phyloP scores from a whole-genome alignment of 768 basidiomycete genomes.

The Termitomyces sp. region DNA sequence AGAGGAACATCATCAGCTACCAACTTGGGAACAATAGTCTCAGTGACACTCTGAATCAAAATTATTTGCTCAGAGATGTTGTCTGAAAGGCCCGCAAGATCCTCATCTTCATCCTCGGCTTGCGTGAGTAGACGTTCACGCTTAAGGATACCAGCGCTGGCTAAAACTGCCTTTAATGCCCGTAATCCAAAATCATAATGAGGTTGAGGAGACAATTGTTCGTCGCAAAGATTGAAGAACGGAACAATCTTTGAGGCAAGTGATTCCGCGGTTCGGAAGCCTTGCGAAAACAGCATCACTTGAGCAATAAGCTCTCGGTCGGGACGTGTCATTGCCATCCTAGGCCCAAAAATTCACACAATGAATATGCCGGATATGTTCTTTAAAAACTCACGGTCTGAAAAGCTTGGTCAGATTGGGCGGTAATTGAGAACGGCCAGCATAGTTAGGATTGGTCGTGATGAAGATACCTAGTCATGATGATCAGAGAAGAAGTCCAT shows the following conservation, averaged over 20 bases:
- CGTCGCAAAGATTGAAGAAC: constrained; percentile 98
- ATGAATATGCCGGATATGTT: neutral
- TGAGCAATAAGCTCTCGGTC: constrained; percentile 98
- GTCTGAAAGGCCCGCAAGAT: constrained; percentile 62
- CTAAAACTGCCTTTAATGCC: constrained; percentile 93
- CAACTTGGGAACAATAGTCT: constrained; percentile 97
- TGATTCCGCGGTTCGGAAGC: constrained; percentile 95
- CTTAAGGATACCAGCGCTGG: constrained; percentile 97
- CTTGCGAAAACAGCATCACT: constrained; percentile 99
- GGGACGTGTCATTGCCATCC: constrained; percentile 99
- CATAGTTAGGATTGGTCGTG: constrained; percentile 98
- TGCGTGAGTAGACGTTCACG: constrained; percentile 76
- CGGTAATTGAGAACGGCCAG: constrained; percentile 89
- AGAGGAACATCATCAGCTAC: constrained; percentile 97
- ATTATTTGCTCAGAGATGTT: constrained; percentile 89
- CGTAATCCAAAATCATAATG: constrained; percentile 99
- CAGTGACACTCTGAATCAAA: constrained; percentile 95
- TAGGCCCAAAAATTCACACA: constrained; percentile 30
- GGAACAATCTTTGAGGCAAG: constrained; percentile 99
- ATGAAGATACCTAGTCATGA: constrained; percentile 82
- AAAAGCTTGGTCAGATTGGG: constrained; percentile 91
- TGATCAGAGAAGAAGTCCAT: constrained; percentile 6
- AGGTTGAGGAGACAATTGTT: constrained; percentile 94
- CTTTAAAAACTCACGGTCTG: constrained; percentile 66
- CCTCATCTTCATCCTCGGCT: constrained; percentile 38